Evolutionary conservation across 768 basidiomycete species (phyloP), one percentile per base, ranked within the genome.

Genomic region (Sarcomyxa edulis): DNA sequence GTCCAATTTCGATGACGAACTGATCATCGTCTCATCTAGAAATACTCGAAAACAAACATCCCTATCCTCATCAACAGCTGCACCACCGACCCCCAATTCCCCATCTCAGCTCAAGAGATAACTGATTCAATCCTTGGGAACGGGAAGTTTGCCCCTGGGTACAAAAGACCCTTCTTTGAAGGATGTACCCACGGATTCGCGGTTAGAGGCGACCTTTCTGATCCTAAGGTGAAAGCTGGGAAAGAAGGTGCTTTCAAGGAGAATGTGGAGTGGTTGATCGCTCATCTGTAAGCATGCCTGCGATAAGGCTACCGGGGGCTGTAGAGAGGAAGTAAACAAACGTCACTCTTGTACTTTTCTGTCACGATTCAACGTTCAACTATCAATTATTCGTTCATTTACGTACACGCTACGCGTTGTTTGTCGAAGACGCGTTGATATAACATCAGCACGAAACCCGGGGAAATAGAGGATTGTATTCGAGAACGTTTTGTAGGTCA

Each of bases 21-120:
- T 38, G 2, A 18, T 12, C 8, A 25, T 10, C 12, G 32, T 11
- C 26, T 27, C 19, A 20, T n/a, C 32, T 43, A 79, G 81, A 72
- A 62, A 66, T 76, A 76, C 54, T 47, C 59, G 31, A 39, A 49
- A 2, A 47, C n/a, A n/a, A 69, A 69, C 32, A 68, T 68, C 1
- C 79, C 83, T 15, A 64, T 85, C 19, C 68, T 87, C 26, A 78
- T 84, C 60, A 84, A 84, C 64, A 75, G 73, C 29, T 83, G 82
- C 59, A 65, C 70, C 19, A 28, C 52, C 20, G 80, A 84, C 53
- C 2, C 24, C 4, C 55, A 58, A 49, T 85, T 82, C 67, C 72
- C 77, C 5, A 32, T 26, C 1, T 69, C 71, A 27, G 36, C 62
- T 3, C 68, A 72, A 39, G 55, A 50, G 1, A 44, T 62, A 35